These are phyloP conservation scores for Venturia oleaginea DNA, from an alignment of 2,329 filamentous ascomycete species.

Conservation along the genomic window DNA sequence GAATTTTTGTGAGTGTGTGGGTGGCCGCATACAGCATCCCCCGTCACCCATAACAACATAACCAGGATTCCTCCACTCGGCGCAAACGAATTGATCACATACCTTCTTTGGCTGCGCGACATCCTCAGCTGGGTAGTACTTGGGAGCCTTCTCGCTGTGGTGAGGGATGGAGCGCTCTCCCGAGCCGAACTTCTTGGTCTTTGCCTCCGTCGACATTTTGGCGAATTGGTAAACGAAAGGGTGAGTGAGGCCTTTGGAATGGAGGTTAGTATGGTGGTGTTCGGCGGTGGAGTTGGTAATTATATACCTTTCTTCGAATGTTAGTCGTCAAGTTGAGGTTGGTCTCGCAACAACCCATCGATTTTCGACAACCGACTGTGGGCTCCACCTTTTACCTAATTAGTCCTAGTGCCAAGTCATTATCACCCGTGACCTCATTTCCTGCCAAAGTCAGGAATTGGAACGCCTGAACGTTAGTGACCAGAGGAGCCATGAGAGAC, in stretches of 20 bases:
- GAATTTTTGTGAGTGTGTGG: slow-evolving; percentile 5
- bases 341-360: no score
- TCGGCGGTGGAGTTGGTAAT: neutral
- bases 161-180: slow-evolving; percentile 86
- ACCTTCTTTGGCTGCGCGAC: slow-evolving; percentile 87
- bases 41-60: neutral
- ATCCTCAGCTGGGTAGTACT: slow-evolving; percentile 98
- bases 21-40: neutral
- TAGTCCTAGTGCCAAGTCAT: no score
- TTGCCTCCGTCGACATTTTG: slow-evolving; percentile 11
- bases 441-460: no score
- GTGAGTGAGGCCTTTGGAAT: slow-evolving; percentile 4
- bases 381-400: no score
- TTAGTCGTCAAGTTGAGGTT: neutral
- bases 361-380: neutral
- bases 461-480: no score
- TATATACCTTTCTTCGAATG: slow-evolving; percentile 3
- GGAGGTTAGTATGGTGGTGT: neutral
- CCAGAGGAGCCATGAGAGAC: no score
- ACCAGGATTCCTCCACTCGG: neutral
- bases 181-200: slow-evolving; percentile 86
- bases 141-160: slow-evolving; percentile 84
- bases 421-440: no score
- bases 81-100: slow-evolving; percentile 40
- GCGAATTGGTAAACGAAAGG: slow-evolving; percentile 1